Evolutionary conservation across 1,139 yeast species (phyloP), one percentile per base, ranked within the genome.

Genomic region (Kurtzmaniella quercitrusa): DNA sequence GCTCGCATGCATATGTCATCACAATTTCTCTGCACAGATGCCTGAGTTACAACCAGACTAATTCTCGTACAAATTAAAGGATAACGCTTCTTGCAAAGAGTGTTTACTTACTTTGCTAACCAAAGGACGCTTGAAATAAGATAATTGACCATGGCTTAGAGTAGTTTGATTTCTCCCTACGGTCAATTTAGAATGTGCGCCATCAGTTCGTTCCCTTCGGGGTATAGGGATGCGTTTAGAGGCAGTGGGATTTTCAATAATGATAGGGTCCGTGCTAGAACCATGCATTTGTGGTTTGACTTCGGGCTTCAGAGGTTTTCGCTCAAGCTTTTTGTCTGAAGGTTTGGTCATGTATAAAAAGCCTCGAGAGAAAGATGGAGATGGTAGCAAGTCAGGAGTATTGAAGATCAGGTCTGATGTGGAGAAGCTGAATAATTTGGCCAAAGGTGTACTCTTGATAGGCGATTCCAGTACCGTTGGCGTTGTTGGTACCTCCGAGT

Each of bases 131-230:
- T 62, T 66, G 48, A 73, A 64, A 7, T 61, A 56, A 1, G 75
- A 66, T 3, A 67, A 63, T 37, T 63, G 62, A 0, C 79, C 79
- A 53, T 75, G 79, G 29, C 64, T 59, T 7, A 66, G 61, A 43
- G 60, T 65, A 4, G 75, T 68, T 16, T 75, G 71, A 48, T 76
- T 73, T 3, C 75, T 73, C 1, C 78, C 77, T n/a, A 79, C 66
- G 2, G 67, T 67, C 43, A 79, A 52, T 9, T 70, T 66, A 3
- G 81, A 73, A 47, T 68, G 73, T 3, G 72, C 57, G 0, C 77
- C 76, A 46, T 60, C 51, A 44, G 43, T 53, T 47, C 59, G 44
- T 39, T 59, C 56, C 9, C 49, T 51, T 17, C 57, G 41, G 11
- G 51, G 50, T 0, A 71, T 71, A 1, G 44, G 44, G 40, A 60